Evolutionary conservation across 192 early-diverging fungal species (phyloP), one percentile per base, ranked within the genome.

Genomic region (Backusella circina): DNA sequence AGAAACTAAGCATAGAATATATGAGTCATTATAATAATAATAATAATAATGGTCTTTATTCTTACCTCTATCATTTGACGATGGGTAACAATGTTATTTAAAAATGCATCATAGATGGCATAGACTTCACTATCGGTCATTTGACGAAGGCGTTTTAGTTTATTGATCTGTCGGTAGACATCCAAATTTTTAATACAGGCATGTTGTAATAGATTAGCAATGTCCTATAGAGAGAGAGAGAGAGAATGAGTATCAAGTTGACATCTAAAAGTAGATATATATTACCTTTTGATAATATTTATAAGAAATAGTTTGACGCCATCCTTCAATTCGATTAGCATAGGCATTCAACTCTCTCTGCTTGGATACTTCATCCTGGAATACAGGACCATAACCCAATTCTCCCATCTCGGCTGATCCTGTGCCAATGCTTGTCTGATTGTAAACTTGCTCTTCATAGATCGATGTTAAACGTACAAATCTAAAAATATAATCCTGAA

Each of bases 241-340:
- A n/a, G n/a, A n/a, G n/a, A n/a, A 33, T n/a, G 67, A 65, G 33
- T 80, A 70, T 81, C 26, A 39, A 41, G 28, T 32, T 67, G 37
- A 71, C n/a, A n/a, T n/a, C n/a, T n/a, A n/a, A n/a, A n/a, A n/a
- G n/a, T 72, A 13, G 15, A 9, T 28, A 8, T 38, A 12, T 16
- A 37, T 78, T 78, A 92, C 91, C 84, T 87, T 81, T 72, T 88
- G 81, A 47, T 84, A 84, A 73, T 93, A 90, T 79, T 89, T 83
- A 83, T 94, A 96, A 1, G 91, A 89, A 30, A 89, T 90, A 0
- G 94, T 95, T 32, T 84, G 80, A 13, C 93, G 84, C 87, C 95
- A 98, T 7, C 94, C 97, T 80, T 97, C 95, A 44, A 97, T 94
- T 66, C 95, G 84, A 72, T 87, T 90, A 33, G 89, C 78, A 83